Conservation (phyloP, 495 filamentous ascomycete species). For the Penicillium chermesinum region DNA sequence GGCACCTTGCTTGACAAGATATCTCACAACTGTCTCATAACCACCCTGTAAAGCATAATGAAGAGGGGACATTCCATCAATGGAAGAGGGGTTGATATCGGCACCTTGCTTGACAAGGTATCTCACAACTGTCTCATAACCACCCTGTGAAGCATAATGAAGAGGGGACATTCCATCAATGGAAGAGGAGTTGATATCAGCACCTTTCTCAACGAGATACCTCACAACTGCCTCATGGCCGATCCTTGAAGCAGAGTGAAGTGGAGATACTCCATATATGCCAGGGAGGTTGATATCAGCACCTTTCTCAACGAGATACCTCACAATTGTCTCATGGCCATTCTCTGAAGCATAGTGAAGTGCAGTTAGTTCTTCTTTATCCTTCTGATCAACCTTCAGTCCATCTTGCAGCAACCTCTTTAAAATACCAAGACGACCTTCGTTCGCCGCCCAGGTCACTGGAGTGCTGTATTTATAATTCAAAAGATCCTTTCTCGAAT, state of each 20-base stretch:
- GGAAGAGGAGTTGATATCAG: neutral
- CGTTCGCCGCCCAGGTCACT: constrained; percentile 18
- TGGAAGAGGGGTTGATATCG: neutral
- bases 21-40: too few species aligned
- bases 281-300: neutral
- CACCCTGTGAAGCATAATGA: neutral
- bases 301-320: neutral
- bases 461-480: constrained; percentile 13
- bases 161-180: neutral
- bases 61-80: neutral
- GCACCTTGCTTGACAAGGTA: neutral
- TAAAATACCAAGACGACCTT: constrained; percentile 9
- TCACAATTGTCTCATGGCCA: neutral
- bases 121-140: neutral
- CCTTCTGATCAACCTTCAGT: neutral
- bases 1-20: too few species aligned
- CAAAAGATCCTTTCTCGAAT: constrained; percentile 5
- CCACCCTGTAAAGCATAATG: too few species aligned
- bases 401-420: constrained; percentile 10
- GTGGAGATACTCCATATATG: neutral
- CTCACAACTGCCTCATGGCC: neutral
- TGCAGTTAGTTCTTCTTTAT: neutral
- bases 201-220: neutral
- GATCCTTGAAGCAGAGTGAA: neutral
- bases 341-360: neutral